phyloP scores from a whole-genome alignment of 495 filamentous ascomycete genomes.

The Bombardia bombarda region DNA sequence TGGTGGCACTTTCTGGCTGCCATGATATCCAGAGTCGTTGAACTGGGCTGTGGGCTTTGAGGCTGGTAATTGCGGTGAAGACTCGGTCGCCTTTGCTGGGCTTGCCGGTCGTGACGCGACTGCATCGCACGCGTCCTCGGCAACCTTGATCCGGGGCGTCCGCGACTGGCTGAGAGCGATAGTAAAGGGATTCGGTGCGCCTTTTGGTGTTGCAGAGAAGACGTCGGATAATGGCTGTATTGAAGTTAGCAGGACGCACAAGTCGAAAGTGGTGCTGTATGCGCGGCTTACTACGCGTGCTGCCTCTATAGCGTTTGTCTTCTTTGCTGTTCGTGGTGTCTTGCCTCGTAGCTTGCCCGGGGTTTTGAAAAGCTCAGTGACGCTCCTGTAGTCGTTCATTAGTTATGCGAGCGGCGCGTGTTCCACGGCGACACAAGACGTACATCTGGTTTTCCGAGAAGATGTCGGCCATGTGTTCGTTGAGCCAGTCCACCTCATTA shows the following conservation, averaged over 20 bases:
- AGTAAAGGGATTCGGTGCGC: constrained; percentile 37
- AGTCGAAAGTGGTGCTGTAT: no score
- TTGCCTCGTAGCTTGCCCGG: constrained; percentile 91
- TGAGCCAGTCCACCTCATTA: constrained; percentile 91
- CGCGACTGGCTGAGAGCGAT: constrained; percentile 23
- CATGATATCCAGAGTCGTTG: no score
- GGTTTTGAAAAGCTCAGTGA: constrained; percentile 91
- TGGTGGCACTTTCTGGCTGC: no score
- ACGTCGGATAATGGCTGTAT: constrained; percentile 76
- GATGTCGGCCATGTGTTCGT: constrained; percentile 93
- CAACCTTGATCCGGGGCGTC: constrained; percentile 31
- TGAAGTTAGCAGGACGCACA: constrained; percentile 15
- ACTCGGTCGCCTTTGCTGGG: constrained; percentile 13
- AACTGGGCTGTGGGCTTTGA: no score
- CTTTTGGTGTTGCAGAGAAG: constrained; percentile 50
- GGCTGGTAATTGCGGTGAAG: constrained; percentile 10
- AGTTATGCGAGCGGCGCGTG: background rate
- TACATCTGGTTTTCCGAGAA: constrained; percentile 81
- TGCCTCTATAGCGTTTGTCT: constrained; percentile 51
- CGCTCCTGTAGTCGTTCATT: constrained; percentile 47
- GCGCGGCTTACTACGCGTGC: constrained; percentile 54
- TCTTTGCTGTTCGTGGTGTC: constrained; percentile 77
- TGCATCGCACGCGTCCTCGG: constrained; percentile 19
- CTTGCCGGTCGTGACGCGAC: constrained; percentile 19
- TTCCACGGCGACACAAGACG: constrained; percentile 20